These are phyloP conservation scores for Alternaria alternata DNA, from an alignment of 2,329 filamentous ascomycete species.

Conservation along the genomic window DNA sequence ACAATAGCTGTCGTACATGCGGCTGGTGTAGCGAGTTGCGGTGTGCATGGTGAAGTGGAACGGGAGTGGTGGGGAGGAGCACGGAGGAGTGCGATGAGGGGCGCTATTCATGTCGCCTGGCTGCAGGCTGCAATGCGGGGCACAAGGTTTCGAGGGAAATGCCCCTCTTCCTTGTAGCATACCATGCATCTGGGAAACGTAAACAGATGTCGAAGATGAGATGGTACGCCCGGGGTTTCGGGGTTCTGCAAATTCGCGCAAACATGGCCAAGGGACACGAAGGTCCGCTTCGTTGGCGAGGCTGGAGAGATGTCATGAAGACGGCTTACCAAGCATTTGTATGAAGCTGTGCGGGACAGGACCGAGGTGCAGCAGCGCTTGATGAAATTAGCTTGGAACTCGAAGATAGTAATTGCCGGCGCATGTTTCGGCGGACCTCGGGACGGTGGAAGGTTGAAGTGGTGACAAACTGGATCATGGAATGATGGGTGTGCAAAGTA, in stretches of 20 bases:
- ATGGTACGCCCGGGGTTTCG: neutral
- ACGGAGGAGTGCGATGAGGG: slow-evolving; percentile 2
- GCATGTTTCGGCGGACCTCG: slow-evolving; percentile 3
- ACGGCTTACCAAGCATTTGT: slow-evolving; percentile 2
- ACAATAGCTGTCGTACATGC: neutral
- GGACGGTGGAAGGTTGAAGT: neutral
- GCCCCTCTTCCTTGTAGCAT: slow-evolving; percentile 14
- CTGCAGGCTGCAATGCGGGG: slow-evolving; percentile 22
- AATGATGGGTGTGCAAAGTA: neutral
- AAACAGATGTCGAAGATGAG: neutral
- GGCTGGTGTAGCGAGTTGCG: slow-evolving; percentile 21
- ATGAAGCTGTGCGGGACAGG: slow-evolving; percentile 1
- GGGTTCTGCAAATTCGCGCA: neutral
- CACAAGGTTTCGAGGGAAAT: slow-evolving; percentile 14
- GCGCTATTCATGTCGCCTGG: slow-evolving; percentile 10
- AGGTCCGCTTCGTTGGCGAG: neutral
- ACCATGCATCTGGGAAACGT: neutral
- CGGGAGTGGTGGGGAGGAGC: slow-evolving; percentile 9
- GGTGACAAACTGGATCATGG: slow-evolving; percentile 1
- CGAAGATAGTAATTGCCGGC: slow-evolving; percentile 3
- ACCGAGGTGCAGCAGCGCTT: slow-evolving; percentile 7
- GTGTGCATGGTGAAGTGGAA: slow-evolving; percentile 28
- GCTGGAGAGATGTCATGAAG: neutral
- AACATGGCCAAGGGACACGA: neutral
- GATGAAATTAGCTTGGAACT: slow-evolving; percentile 5